phyloP scores from a whole-genome alignment of 225 moss, liverwort and hornwort species.

The Lunularia cruciata region DNA sequence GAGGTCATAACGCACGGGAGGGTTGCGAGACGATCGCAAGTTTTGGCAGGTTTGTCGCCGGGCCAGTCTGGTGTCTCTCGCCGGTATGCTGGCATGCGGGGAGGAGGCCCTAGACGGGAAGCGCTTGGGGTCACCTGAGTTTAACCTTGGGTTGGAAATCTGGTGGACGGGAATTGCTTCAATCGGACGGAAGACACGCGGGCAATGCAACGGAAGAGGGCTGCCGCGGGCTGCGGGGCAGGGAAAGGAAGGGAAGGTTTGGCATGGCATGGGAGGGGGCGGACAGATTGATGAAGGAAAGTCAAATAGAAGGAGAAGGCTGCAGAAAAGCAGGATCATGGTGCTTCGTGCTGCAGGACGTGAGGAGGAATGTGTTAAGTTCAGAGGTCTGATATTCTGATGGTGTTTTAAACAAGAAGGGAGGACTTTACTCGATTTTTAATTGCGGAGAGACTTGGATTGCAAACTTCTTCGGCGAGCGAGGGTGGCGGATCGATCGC shows the following conservation, averaged over 20 bases:
- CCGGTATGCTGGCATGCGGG: not conserved
- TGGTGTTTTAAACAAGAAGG: conserved; percentile 5
- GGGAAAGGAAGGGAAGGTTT: not conserved
- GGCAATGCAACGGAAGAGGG: not conserved
- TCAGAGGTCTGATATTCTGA: not conserved
- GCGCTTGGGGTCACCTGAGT: not conserved
- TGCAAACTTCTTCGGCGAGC: not conserved
- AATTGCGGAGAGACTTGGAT: conserved; percentile 11
- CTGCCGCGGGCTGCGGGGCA: not conserved
- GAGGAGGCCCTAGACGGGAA: not conserved
- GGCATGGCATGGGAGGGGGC: not conserved
- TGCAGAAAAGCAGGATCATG: conserved; percentile 19
- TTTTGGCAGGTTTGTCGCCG: too few species aligned
- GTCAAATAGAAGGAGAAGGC: not conserved
- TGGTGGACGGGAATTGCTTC: not conserved
- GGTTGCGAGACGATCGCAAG: too few species aligned
- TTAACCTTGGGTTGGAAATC: not conserved
- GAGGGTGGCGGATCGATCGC: not conserved
- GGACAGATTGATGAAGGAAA: not conserved
- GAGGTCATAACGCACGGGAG: too few species aligned
- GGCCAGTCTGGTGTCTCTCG: not conserved
- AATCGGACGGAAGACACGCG: not conserved
- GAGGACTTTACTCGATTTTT: conserved; percentile 14
- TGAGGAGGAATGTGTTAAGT: not conserved
- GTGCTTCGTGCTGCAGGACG: conserved; percentile 19